Evolutionary conservation across 2,329 filamentous ascomycete species (phyloP).

Genomic region (Sporothrix globosa): DNA sequence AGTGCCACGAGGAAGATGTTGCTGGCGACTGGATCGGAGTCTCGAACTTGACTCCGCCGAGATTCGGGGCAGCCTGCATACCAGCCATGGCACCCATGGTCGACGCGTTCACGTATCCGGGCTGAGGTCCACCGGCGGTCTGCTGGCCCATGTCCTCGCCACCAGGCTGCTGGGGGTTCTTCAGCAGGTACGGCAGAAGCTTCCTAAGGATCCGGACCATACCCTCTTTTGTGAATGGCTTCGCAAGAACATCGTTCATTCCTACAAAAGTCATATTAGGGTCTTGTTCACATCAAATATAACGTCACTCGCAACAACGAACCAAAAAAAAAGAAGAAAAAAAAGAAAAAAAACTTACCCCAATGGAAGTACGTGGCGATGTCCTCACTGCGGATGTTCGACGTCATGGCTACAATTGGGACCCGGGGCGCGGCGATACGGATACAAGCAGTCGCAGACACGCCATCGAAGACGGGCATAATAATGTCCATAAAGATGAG

Average conservation of each 20-base stretch:
- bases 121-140: conserved; percentile 25
- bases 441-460: conserved; percentile 92
- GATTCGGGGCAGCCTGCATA: conserved; percentile 27
- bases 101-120: conserved; percentile 36
- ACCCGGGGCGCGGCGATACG: conserved; percentile 79
- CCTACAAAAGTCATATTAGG: conserved; percentile 61
- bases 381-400: conserved; percentile 94
- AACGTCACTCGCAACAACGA: not conserved
- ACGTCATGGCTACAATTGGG: conserved; percentile 98
- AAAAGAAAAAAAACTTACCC: conserved; percentile 60
- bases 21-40: conserved; percentile 60
- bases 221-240: conserved; percentile 90
- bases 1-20: conserved; percentile 54
- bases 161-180: conserved; percentile 54
- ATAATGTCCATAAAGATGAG: conserved; percentile 91
- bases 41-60: conserved; percentile 54
- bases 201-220: conserved; percentile 86
- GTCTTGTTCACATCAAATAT: not conserved
- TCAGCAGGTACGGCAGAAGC: conserved; percentile 81
- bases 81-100: conserved; percentile 37
- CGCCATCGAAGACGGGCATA: conserved; percentile 94
- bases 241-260: conserved; percentile 96
- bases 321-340: not conserved
- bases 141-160: conserved; percentile 45
- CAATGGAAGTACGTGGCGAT: conserved; percentile 97